Percentiles rank a stretch among this genome's conserved stretches.
phyloP scores from a whole-genome alignment of 176 grass and related monocot genomes.

The Eremochloa ophiuroides region DNA sequence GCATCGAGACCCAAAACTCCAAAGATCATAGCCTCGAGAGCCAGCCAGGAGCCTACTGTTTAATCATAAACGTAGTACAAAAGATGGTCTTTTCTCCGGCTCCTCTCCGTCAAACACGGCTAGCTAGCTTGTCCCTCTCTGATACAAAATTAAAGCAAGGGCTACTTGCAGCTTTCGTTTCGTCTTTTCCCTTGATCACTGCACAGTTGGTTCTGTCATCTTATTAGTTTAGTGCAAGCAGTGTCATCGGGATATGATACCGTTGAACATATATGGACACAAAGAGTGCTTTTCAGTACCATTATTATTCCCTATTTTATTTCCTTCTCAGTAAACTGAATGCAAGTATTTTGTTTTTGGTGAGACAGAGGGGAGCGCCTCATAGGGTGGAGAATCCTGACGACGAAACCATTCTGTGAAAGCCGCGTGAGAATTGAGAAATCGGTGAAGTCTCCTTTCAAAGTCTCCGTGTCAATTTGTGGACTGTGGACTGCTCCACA shows the following conservation, averaged over 20 bases:
- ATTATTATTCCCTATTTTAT: too few relatives aligned
- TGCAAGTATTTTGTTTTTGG: too few relatives aligned
- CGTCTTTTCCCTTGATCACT: neutral
- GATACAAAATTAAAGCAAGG: neutral
- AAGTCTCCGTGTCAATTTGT: slow-evolving; percentile 15
- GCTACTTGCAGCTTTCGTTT: neutral
- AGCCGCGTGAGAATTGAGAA: neutral
- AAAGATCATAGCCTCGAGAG: neutral
- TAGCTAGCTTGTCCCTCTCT: neutral
- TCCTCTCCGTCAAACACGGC: neutral
- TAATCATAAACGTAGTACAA: neutral
- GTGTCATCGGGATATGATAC: neutral
- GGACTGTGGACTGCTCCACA: too few relatives aligned
- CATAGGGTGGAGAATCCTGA: neutral
- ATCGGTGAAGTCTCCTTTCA: neutral
- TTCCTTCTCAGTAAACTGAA: too few relatives aligned
- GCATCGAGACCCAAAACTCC: neutral
- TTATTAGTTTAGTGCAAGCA: neutral
- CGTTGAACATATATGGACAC: neutral
- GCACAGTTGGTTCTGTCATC: neutral
- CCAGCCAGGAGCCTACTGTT: neutral
- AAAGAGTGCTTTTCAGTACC: too few relatives aligned
- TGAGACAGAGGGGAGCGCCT: too few relatives aligned
- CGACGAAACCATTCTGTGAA: neutral
- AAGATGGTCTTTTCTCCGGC: neutral